Percentiles rank a stretch among this genome's conserved stretches.
phyloP scores from a whole-genome alignment of 1,284 basidiomycete genomes.

The Phenoliferia sp. region DNA sequence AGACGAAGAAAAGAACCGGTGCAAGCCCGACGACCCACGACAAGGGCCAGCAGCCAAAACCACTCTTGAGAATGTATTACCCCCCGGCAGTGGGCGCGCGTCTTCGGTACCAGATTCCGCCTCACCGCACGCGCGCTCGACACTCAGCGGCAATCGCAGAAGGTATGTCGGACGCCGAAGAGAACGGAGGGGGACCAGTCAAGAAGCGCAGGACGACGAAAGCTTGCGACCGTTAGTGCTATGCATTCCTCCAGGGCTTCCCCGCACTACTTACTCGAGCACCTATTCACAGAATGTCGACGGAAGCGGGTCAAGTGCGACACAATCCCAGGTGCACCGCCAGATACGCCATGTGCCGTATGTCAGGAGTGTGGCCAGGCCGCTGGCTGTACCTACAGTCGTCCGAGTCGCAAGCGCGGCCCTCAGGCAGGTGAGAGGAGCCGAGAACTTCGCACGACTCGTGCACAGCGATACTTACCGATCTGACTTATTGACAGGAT shows the following conservation, averaged over 20 bases:
- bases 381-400: conserved; percentile 18
- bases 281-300: conserved; percentile 11
- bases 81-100: too few relatives aligned
- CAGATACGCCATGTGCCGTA: conserved; percentile 24
- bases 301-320: conserved; percentile 24
- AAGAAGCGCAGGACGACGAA: conserved; percentile 27
- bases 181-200: conserved; percentile 1
- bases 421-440: background rate
- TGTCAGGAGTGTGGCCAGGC: conserved; percentile 19
- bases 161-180: too few relatives aligned
- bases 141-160: too few relatives aligned
- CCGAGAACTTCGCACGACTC: background rate
- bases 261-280: background rate
- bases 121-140: too few relatives aligned
- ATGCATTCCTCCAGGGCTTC: background rate
- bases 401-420: too few relatives aligned
- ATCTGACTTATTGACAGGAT: conserved; percentile 8
- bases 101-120: too few relatives aligned
- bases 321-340: conserved; percentile 1
- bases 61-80: too few relatives aligned
- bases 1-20: too few relatives aligned
- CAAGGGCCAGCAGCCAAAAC: too few relatives aligned
- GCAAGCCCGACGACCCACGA: too few relatives aligned
- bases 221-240: conserved; percentile 11
- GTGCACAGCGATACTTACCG: background rate